phyloP scores from a whole-genome alignment of 2,329 filamentous ascomycete species.

The Alternaria sp. region DNA sequence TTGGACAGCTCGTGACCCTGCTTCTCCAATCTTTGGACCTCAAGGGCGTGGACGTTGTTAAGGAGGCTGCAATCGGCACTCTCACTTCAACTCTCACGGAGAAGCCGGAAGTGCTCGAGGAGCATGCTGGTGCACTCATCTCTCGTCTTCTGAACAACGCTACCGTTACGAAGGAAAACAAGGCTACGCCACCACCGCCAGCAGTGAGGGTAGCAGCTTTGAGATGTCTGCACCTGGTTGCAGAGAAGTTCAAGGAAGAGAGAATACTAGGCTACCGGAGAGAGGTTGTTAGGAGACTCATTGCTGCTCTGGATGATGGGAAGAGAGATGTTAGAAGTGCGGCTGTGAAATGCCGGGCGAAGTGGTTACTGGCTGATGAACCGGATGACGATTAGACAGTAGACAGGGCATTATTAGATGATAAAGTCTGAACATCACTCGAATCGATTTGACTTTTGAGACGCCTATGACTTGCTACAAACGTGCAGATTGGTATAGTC shows the following conservation, averaged over 20 bases:
- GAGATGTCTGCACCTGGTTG: slow-evolving; percentile 56
- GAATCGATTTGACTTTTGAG: slow-evolving; percentile 8
- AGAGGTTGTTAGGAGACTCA: slow-evolving; percentile 63
- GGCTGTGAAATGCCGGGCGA: slow-evolving; percentile 66
- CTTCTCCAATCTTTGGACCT: slow-evolving; percentile 70
- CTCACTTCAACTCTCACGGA: slow-evolving; percentile 65
- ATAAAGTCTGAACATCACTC: not conserved
- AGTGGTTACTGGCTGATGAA: slow-evolving; percentile 67
- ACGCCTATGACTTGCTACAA: slow-evolving; percentile 6
- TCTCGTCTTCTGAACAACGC: slow-evolving; percentile 60
- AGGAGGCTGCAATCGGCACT: slow-evolving; percentile 66
- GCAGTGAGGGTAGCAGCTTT: slow-evolving; percentile 57
- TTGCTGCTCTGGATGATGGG: slow-evolving; percentile 65
- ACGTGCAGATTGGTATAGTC: slow-evolving; percentile 33
- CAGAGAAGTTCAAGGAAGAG: slow-evolving; percentile 56
- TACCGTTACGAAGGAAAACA: slow-evolving; percentile 23
- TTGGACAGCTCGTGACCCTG: slow-evolving; percentile 64
- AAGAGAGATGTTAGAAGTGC: slow-evolving; percentile 68
- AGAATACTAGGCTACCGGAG: slow-evolving; percentile 63
- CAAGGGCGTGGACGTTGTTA: slow-evolving; percentile 59
- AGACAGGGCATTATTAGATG: not conserved
- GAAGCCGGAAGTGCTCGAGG: slow-evolving; percentile 60
- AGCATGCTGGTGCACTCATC: slow-evolving; percentile 65
- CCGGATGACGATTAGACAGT: slow-evolving; percentile 56
- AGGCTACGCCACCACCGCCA: slow-evolving; percentile 25